Evolutionary conservation across 2,329 filamentous ascomycete genomes (phyloP).

Genomic region (Trichoderma endophyticum): DNA sequence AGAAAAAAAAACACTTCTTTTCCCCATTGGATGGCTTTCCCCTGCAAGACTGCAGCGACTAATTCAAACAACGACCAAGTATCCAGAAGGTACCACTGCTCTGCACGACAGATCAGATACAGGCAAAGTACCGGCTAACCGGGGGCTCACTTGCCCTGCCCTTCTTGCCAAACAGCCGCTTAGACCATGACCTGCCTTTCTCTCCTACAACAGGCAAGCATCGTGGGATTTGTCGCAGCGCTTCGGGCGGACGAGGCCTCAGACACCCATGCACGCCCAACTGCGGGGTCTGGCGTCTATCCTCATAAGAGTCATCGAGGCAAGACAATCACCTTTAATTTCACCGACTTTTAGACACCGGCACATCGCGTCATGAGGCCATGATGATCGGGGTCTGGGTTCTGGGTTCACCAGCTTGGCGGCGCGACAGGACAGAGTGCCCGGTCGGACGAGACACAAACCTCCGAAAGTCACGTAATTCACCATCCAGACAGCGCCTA

Average conservation of each 20-base stretch:
- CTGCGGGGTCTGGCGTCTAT: conserved; percentile 17
- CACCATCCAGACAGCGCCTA: conserved; percentile 9
- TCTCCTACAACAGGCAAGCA: background rate
- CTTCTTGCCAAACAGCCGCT: background rate
- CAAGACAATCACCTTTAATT: background rate
- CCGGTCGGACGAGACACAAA: conserved; percentile 4
- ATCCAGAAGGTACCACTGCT: background rate
- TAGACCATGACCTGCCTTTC: conserved; percentile 2
- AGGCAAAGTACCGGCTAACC: background rate
- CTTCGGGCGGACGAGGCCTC: conserved; percentile 15
- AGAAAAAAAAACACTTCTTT: background rate
- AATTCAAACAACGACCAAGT: background rate
- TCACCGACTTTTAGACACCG: conserved; percentile 19
- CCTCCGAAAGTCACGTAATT: background rate
- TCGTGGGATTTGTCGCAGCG: conserved; percentile 10
- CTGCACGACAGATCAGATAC: background rate
- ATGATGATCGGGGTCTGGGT: background rate
- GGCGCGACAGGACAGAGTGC: conserved; percentile 12
- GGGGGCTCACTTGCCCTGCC: background rate
- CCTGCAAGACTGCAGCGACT: background rate
- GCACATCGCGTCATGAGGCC: conserved; percentile 16
- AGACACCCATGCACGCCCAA: conserved; percentile 18
- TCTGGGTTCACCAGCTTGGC: conserved; percentile 12
- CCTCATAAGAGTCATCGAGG: conserved; percentile 18
- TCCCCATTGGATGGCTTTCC: background rate